Evolutionary conservation across 768 basidiomycete genomes (phyloP).

Genomic region (Leccinum rimulosum): DNA sequence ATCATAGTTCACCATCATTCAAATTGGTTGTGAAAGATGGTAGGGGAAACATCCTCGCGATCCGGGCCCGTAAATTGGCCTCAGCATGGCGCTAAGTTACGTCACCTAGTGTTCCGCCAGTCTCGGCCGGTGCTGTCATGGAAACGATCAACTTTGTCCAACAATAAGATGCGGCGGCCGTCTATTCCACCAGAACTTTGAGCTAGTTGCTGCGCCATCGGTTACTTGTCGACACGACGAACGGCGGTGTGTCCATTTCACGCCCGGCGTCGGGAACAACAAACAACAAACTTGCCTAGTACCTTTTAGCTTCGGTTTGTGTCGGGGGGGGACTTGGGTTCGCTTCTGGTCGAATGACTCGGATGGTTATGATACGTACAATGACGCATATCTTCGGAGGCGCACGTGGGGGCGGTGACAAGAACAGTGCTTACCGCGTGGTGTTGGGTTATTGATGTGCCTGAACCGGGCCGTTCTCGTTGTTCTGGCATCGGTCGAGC

Average conservation of each 20-base stretch:
- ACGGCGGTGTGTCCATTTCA: neutral
- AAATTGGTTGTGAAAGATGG: neutral
- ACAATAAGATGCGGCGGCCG: neutral
- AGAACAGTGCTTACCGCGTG: neutral
- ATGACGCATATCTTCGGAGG: neutral
- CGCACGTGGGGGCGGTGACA: neutral
- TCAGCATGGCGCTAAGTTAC: neutral
- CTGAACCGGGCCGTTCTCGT: neutral
- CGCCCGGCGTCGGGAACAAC: neutral
- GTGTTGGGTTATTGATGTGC: neutral
- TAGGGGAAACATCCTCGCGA: neutral
- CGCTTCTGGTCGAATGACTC: neutral
- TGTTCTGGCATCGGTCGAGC: neutral
- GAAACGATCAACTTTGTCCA: neutral
- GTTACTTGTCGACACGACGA: neutral
- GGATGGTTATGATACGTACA: neutral
- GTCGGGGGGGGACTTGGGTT: neutral
- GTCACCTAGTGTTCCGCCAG: neutral
- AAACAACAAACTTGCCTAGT: neutral
- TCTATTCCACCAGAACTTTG: neutral
- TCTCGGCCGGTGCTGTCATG: neutral
- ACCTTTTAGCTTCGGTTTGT: neutral
- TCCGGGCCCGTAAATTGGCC: no score
- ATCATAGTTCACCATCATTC: neutral
- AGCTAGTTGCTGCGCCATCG: neutral